Conservation (phyloP, 768 basidiomycete species). For the Hypholoma fasciculare region DNA sequence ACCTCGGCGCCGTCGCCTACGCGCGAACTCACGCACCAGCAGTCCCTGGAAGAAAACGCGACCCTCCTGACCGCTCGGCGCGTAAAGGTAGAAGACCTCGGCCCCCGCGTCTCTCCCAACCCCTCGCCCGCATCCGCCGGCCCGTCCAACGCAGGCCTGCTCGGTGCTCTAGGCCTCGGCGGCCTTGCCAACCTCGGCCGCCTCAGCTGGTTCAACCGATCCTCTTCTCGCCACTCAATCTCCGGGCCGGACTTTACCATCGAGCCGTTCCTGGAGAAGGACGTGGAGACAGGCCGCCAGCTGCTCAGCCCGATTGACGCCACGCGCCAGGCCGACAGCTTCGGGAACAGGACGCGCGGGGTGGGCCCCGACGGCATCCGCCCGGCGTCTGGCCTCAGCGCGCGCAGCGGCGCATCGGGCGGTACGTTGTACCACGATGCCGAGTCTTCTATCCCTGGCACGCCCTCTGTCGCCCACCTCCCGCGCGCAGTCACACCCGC, state of each 20-base stretch:
- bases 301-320: constrained; percentile 27
- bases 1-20: constrained; percentile 15
- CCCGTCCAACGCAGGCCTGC: constrained; percentile 21
- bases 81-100: constrained; percentile 41
- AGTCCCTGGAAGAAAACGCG: constrained; percentile 42
- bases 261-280: constrained; percentile 36
- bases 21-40: constrained; percentile 27
- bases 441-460: constrained; percentile 45
- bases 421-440: constrained; percentile 68
- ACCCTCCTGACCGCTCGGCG: constrained; percentile 54
- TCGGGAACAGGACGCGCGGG: constrained; percentile 17
- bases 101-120: constrained; percentile 26
- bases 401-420: constrained; percentile 51
- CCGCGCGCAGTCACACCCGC: constrained; percentile 51
- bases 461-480: constrained; percentile 39
- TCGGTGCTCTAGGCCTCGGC: constrained; percentile 45
- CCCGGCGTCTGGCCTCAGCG: constrained; percentile 60
- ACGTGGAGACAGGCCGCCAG: constrained; percentile 45
- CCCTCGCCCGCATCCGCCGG: constrained; percentile 12
- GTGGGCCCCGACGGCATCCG: constrained; percentile 45
- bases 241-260: constrained; percentile 19
- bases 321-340: constrained; percentile 24
- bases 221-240: constrained; percentile 25
- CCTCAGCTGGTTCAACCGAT: constrained; percentile 59
- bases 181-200: constrained; percentile 50